Evolutionary conservation across 345 rosid genomes (phyloP).

Genomic region (Citrus medica): DNA sequence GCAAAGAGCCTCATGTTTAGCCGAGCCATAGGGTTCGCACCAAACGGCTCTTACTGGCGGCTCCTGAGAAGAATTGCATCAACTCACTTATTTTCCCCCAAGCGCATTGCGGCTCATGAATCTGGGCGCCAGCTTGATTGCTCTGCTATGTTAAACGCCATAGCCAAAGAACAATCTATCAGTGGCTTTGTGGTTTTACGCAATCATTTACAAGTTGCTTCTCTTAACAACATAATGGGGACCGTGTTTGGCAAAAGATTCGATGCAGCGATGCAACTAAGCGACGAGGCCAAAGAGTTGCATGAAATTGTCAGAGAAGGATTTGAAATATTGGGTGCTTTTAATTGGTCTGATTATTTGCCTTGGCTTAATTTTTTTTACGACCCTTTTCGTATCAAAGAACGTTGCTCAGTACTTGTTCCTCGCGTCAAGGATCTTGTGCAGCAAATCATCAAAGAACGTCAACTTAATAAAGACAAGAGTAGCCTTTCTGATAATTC

Average conservation of each 20-base stretch:
- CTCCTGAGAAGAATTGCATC: constrained; percentile 45
- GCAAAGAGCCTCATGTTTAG: constrained; percentile 45
- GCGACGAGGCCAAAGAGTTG: constrained; percentile 29
- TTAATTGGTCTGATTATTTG: constrained; percentile 58
- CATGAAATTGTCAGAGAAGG: constrained; percentile 47
- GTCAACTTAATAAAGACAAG: constrained; percentile 8
- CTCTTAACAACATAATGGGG: constrained; percentile 54
- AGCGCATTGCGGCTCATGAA: constrained; percentile 47
- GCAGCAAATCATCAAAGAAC: constrained; percentile 34
- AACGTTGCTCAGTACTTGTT: constrained; percentile 43
- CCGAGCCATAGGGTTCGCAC: constrained; percentile 63
- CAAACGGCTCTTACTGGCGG: constrained; percentile 47
- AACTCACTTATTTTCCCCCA: constrained; percentile 38
- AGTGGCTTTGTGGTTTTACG: constrained; percentile 29
- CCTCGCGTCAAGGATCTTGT: constrained; percentile 47
- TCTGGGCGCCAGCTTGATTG: constrained; percentile 36
- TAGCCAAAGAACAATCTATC: constrained; percentile 21
- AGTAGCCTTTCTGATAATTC: constrained; percentile 9
- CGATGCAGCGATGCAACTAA: constrained; percentile 1
- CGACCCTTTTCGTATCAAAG: constrained; percentile 37
- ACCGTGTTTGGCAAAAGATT: constrained; percentile 53
- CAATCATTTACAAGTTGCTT: constrained; percentile 41
- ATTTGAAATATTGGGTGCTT: constrained; percentile 52
- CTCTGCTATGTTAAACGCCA: constrained; percentile 21
- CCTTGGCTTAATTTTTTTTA: constrained; percentile 45